Percentiles rank a stretch among this genome's conserved stretches.
These are phyloP conservation scores for Xylariaceae sp. DNA, from an alignment of 2,329 filamentous ascomycete species.

Conservation along the genomic window DNA sequence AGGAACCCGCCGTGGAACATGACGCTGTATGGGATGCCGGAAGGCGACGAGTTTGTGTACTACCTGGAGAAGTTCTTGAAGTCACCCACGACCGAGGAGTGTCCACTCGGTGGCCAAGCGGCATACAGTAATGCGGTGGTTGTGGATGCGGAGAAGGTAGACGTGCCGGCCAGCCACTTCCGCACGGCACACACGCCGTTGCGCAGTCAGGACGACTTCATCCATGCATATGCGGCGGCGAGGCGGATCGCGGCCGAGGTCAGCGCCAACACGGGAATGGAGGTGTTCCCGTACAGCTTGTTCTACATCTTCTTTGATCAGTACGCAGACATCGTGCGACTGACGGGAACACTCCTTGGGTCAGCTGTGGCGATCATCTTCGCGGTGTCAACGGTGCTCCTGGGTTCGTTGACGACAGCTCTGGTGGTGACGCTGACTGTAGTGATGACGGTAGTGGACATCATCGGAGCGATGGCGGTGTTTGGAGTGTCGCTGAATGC, in stretches of 20 bases:
- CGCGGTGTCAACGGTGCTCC: constrained; percentile 69
- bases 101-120: constrained; percentile 83
- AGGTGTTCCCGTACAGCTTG: constrained; percentile 93
- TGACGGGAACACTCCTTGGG: constrained; percentile 76
- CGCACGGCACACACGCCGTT: constrained; percentile 84
- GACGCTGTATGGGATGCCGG: constrained; percentile 84
- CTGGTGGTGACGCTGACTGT: constrained; percentile 82
- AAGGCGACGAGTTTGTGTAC: constrained; percentile 82
- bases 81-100: constrained; percentile 75
- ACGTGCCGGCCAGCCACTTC: constrained; percentile 83
- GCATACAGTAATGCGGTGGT: constrained; percentile 83
- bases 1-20: constrained; percentile 84
- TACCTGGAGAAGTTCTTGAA: constrained; percentile 82
- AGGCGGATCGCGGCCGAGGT: constrained; percentile 82
- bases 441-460: constrained; percentile 88
- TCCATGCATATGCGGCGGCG: constrained; percentile 82
- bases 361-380: constrained; percentile 85
- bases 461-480: constrained; percentile 91
- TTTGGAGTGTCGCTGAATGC: constrained; percentile 89
- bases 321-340: constrained; percentile 76
- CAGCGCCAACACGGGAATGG: constrained; percentile 63
- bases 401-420: constrained; percentile 80
- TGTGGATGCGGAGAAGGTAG: constrained; percentile 62
- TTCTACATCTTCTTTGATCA: constrained; percentile 99
- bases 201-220: constrained; percentile 86